Percentiles rank a stretch among this genome's conserved stretches.
These are phyloP conservation scores for Trichoderma afroharzianum DNA, from an alignment of 2,329 filamentous ascomycete genomes.

Conservation along the genomic window DNA sequence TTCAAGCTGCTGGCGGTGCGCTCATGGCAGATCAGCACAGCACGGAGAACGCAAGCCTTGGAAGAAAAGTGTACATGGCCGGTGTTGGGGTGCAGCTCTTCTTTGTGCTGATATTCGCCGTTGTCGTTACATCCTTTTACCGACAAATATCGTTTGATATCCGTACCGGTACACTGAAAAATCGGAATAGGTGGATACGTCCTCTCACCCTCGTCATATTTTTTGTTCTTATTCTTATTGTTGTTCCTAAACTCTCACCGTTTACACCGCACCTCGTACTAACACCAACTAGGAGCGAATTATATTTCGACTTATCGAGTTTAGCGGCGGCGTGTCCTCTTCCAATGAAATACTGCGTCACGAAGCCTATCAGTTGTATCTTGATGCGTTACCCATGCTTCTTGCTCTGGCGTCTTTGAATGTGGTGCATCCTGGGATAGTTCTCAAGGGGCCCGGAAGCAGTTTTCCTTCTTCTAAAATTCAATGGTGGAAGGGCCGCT, in stretches of 20 bases:
- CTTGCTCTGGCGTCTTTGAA: conserved; percentile 41
- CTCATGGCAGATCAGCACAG: conserved; percentile 31
- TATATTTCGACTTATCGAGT: conserved; percentile 58
- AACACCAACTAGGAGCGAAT: conserved; percentile 45
- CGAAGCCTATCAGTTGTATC: conserved; percentile 49
- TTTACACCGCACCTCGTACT: not conserved
- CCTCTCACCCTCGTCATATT: conserved; percentile 35
- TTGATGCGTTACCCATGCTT: conserved; percentile 56
- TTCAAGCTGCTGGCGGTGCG: conserved; percentile 40
- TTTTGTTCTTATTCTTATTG: conserved; percentile 33
- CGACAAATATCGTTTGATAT: conserved; percentile 23
- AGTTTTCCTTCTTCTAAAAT: conserved; percentile 34
- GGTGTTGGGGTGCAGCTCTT: conserved; percentile 37
- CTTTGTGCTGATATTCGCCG: conserved; percentile 37
- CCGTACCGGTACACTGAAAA: not conserved
- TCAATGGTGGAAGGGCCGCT: not conserved
- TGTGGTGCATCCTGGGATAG: conserved; percentile 43
- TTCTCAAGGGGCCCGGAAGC: conserved; percentile 40
- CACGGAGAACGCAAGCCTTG: conserved; percentile 29
- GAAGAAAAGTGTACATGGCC: conserved; percentile 38
- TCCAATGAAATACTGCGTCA: conserved; percentile 23
- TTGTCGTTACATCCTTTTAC: conserved; percentile 36
- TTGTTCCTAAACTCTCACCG: conserved; percentile 27
- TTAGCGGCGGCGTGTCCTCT: conserved; percentile 40
- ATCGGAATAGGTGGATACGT: conserved; percentile 29